A percentile compares a stretch with the other conserved stretches of the same genome.
Evolutionary conservation across 768 basidiomycete genomes (phyloP).

Genomic region (Dacryopinax spathularia): DNA sequence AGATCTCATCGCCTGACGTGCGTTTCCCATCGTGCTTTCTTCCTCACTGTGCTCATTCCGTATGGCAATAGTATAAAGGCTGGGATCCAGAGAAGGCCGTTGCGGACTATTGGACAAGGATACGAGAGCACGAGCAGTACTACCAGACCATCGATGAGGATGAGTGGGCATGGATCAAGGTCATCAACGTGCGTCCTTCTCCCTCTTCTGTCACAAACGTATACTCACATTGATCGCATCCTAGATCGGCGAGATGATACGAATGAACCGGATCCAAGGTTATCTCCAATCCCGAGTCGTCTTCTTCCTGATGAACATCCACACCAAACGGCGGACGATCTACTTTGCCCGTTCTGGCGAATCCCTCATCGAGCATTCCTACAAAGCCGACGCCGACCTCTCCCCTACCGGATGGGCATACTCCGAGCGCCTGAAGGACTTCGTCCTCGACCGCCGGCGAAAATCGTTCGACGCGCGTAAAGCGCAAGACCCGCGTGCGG

Average conservation of each 20-base stretch:
- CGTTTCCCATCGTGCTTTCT: slow-evolving; percentile 20
- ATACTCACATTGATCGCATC: background rate
- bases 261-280: slow-evolving; percentile 84
- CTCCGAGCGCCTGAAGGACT: slow-evolving; percentile 74
- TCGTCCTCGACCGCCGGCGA: slow-evolving; percentile 69
- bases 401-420: slow-evolving; percentile 95
- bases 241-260: slow-evolving; percentile 88
- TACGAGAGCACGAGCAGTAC: slow-evolving; percentile 67
- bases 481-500: slow-evolving; percentile 13
- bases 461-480: slow-evolving; percentile 54
- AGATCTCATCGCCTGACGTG: slow-evolving; percentile 96
- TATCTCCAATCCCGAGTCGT: slow-evolving; percentile 92
- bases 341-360: slow-evolving; percentile 98
- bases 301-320: slow-evolving; percentile 99
- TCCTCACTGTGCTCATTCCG: background rate
- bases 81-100: slow-evolving; percentile 92
- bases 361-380: slow-evolving; percentile 95
- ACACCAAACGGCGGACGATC: slow-evolving; percentile 82
- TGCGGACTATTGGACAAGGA: slow-evolving; percentile 81
- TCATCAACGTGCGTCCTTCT: slow-evolving; percentile 55
- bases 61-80: slow-evolving; percentile 76
- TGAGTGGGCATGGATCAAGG: slow-evolving; percentile 86
- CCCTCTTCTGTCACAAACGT: slow-evolving; percentile 8
- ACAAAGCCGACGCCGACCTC: slow-evolving; percentile 94
- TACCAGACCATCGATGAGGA: slow-evolving; percentile 89